These are phyloP conservation scores for Coemansia sp. DNA, from an alignment of 192 early-diverging fungal species.

Conservation along the genomic window DNA sequence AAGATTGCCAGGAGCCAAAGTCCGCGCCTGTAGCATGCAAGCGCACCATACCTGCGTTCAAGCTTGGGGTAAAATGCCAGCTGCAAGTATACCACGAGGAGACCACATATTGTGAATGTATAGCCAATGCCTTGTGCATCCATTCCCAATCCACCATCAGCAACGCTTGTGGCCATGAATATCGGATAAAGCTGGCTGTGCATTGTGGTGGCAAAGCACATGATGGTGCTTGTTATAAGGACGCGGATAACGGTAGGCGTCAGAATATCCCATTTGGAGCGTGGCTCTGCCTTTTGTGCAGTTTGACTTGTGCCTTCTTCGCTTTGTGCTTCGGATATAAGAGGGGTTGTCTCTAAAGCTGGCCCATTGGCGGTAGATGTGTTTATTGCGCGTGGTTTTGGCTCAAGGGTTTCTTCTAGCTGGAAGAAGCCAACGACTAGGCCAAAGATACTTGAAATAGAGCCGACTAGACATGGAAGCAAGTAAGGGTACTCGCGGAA, in stretches of 20 bases:
- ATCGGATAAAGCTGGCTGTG: slow-evolving; percentile 25
- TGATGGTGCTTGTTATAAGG: background rate
- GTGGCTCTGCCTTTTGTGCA: background rate
- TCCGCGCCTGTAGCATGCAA: background rate
- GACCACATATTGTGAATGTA: slow-evolving; percentile 60
- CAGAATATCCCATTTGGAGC: slow-evolving; percentile 3
- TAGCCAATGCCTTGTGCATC: slow-evolving; percentile 48
- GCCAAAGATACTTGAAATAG: slow-evolving; percentile 60
- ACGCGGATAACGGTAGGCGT: slow-evolving; percentile 10
- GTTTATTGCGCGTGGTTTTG: background rate
- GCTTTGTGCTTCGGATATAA: background rate
- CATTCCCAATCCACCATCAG: slow-evolving; percentile 43
- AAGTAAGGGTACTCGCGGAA: slow-evolving; percentile 72
- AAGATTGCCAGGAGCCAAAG: slow-evolving; percentile 1
- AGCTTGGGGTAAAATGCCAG: background rate
- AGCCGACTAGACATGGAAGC: slow-evolving; percentile 75
- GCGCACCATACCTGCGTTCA: background rate
- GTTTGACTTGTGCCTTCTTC: background rate
- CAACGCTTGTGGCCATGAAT: slow-evolving; percentile 19
- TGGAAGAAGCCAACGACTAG: slow-evolving; percentile 62
- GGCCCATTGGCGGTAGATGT: background rate
- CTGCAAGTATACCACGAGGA: slow-evolving; percentile 25
- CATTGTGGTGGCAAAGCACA: slow-evolving; percentile 11
- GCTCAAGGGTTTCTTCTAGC: slow-evolving; percentile 56
- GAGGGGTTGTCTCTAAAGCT: background rate